phyloP scores from a whole-genome alignment of 2,329 filamentous ascomycete genomes.

The Diaporthe vexans region DNA sequence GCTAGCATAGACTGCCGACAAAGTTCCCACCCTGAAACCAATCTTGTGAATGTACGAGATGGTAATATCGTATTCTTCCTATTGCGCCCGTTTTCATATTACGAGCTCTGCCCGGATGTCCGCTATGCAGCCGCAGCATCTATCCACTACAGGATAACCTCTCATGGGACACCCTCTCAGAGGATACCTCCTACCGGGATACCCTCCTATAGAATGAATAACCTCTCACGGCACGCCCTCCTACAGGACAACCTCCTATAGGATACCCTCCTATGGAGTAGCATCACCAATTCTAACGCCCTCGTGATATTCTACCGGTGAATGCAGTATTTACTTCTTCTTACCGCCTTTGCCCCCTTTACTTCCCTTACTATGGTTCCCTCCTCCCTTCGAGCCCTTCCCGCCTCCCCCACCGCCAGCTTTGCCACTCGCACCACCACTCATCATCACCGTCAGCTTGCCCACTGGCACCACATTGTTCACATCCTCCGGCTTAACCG shows the following conservation, averaged over 20 bases:
- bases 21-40: neutral
- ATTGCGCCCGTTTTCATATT: neutral
- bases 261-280: too few species aligned
- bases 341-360: slow-evolving; percentile 60
- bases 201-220: too few species aligned
- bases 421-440: slow-evolving; percentile 65
- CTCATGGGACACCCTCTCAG: too few species aligned
- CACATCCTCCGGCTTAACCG: slow-evolving; percentile 84
- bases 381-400: slow-evolving; percentile 52
- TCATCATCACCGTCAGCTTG: slow-evolving; percentile 84
- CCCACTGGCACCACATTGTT: slow-evolving; percentile 85
- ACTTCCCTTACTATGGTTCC: slow-evolving; percentile 50
- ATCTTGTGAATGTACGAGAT: neutral
- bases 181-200: too few species aligned
- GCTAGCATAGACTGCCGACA: neutral
- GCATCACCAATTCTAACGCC: neutral
- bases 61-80: neutral
- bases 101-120: too few species aligned
- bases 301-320: neutral
- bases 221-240: too few species aligned
- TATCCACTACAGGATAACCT: too few species aligned
- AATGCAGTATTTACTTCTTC: slow-evolving; percentile 48
- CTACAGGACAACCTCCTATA: too few species aligned
- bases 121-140: too few species aligned
- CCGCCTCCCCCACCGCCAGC: slow-evolving; percentile 58